Evolutionary conservation across 2,329 filamentous ascomycete genomes (phyloP).

Genomic region (Fusarium concolor): DNA sequence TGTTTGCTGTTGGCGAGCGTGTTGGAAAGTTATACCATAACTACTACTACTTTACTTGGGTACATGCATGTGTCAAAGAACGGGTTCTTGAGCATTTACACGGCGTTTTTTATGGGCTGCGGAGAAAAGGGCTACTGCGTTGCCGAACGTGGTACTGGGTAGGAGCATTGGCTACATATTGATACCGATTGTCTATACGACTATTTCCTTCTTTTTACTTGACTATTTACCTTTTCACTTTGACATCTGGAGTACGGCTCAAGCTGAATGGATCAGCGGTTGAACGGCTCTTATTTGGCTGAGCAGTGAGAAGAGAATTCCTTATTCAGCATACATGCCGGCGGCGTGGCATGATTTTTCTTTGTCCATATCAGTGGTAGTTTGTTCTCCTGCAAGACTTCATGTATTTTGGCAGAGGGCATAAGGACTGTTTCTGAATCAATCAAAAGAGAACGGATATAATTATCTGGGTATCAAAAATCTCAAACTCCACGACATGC

Average conservation of each 20-base stretch:
- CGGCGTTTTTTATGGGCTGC: slow-evolving; percentile 44
- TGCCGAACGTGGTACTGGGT: slow-evolving; percentile 33
- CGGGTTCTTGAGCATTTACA: slow-evolving; percentile 48
- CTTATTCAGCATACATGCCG: slow-evolving; percentile 19
- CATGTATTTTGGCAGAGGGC: slow-evolving; percentile 13
- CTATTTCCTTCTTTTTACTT: slow-evolving; percentile 25
- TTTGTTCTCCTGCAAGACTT: background rate
- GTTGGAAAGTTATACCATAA: slow-evolving; percentile 27
- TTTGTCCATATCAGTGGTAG: slow-evolving; percentile 17
- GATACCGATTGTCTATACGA: slow-evolving; percentile 44
- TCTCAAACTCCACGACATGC: background rate
- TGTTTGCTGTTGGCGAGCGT: slow-evolving; percentile 31
- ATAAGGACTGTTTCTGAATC: slow-evolving; percentile 5
- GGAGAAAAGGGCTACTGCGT: slow-evolving; percentile 38
- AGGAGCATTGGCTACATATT: slow-evolving; percentile 36
- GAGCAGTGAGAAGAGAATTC: slow-evolving; percentile 7
- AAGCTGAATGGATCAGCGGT: background rate
- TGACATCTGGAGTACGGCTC: background rate
- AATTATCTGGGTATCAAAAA: slow-evolving; percentile 21
- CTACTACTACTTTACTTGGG: slow-evolving; percentile 28
- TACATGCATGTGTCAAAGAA: slow-evolving; percentile 43
- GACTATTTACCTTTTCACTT: background rate
- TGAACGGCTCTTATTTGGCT: background rate
- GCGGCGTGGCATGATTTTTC: slow-evolving; percentile 20
- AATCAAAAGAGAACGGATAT: slow-evolving; percentile 20